Evolutionary conservation across 2,329 filamentous ascomycete genomes (phyloP).

Genomic region (Mariannaea elegans): DNA sequence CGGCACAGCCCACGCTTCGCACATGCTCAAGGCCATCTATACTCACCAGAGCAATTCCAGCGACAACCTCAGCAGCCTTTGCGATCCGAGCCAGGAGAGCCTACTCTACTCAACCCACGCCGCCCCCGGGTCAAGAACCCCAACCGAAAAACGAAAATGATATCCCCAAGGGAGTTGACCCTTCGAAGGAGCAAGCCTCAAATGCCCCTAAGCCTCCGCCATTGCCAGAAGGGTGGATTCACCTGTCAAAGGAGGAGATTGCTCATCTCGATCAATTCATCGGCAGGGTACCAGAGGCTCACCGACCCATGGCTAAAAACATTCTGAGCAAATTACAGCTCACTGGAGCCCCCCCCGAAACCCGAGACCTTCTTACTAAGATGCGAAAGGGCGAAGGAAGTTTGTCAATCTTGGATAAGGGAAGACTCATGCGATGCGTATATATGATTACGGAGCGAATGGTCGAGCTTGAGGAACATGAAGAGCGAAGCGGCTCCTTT

Average conservation of each 20-base stretch:
- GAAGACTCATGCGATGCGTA: slow-evolving; percentile 47
- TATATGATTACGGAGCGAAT: slow-evolving; percentile 49
- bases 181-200: slow-evolving; percentile 28
- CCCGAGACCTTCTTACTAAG: slow-evolving; percentile 65
- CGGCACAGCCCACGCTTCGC: slow-evolving; percentile 61
- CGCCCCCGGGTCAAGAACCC: slow-evolving; percentile 46
- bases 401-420: slow-evolving; percentile 49
- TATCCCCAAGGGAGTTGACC: slow-evolving; percentile 32
- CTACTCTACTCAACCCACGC: slow-evolving; percentile 51
- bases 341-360: slow-evolving; percentile 74
- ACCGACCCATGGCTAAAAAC: slow-evolving; percentile 66
- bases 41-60: slow-evolving; percentile 42
- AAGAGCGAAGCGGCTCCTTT: slow-evolving; percentile 29
- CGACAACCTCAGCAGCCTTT: slow-evolving; percentile 38
- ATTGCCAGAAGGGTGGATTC: slow-evolving; percentile 58
- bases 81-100: slow-evolving; percentile 44
- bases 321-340: slow-evolving; percentile 70
- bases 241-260: slow-evolving; percentile 55
- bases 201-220: slow-evolving; percentile 43
- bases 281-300: slow-evolving; percentile 69
- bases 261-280: slow-evolving; percentile 67
- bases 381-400: slow-evolving; percentile 67
- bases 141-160: slow-evolving; percentile 39
- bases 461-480: slow-evolving; percentile 41
- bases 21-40: slow-evolving; percentile 51